Evolutionary conservation across 371 early-diverging fungal species (phyloP), one percentile per base, ranked within the genome.

Genomic region (Circinella minor): DNA sequence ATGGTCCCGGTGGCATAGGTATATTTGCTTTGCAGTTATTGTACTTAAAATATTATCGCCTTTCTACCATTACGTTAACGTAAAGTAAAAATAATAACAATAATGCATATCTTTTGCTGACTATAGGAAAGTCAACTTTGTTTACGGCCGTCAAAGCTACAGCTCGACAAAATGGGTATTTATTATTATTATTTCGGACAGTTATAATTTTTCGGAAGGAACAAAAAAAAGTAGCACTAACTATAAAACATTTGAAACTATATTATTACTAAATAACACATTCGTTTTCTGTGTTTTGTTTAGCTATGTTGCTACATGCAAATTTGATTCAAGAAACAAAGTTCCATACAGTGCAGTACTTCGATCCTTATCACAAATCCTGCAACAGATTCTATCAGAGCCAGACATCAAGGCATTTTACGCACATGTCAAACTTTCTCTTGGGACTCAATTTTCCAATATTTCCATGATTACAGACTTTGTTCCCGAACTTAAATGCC

Each of bases 331-430:
- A 17, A 68, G 83, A 46, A 79, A 80, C 18, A 73, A 76, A 63
- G 71, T 72, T 36, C 83, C 83, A 46, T 82, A 80, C 63, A 77
- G 79, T 18, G 75, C 77, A 39, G 75, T 82, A 14, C 63, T 80
- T 14, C 77, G 74, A 38, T 78, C 75, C 17, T 60, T 82, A n/a
- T 82, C 83, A n/a, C 81, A 80, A 66, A 77, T 82, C 4, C 39
- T 82, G 15, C 80, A 80, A 20, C 83, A 82, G 59, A 77, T 82
- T 36, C 61, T 82, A 49, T 79, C 83, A 5, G 81, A 82, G 65
- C 73, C 83, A 0, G 77, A 76, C 17, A 82, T 74, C 59, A 73
- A 75, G 36, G 36, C 55, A 10, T 79, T 82, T n/a, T 76, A 82
- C 46, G 64, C 70, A 7, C 76, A 78, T 57, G 55, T 82, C 38